Conservation (phyloP, 2,329 filamentous ascomycete genomes). For the Septoria petroselini region DNA sequence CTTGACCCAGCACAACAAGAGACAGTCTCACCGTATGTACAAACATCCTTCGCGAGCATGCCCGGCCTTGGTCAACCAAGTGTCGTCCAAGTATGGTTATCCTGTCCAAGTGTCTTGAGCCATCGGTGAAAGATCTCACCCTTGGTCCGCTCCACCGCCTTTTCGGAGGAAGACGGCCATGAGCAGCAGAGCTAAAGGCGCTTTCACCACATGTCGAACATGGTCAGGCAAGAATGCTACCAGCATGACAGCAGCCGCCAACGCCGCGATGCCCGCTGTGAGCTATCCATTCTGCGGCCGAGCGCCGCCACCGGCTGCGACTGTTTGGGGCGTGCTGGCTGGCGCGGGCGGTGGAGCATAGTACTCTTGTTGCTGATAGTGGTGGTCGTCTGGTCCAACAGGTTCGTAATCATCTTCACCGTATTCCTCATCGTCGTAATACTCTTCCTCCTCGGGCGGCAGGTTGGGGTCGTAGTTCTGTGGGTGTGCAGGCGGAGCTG, state of each 20-base stretch:
- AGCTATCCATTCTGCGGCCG: constrained; percentile 23
- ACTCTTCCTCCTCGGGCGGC: constrained; percentile 34
- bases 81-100: constrained; percentile 2
- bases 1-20: constrained; percentile 11
- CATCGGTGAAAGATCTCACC: too few relatives aligned
- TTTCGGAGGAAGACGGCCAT: neutral
- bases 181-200: neutral
- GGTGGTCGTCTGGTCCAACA: constrained; percentile 26
- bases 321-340: constrained; percentile 20
- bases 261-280: constrained; percentile 21
- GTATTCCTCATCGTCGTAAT: constrained; percentile 35
- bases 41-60: constrained; percentile 19
- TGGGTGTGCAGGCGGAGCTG: constrained; percentile 22
- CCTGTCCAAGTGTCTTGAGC: too few relatives aligned
- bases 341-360: constrained; percentile 29
- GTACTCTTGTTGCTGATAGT: constrained; percentile 26
- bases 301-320: constrained; percentile 18
- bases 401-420: constrained; percentile 33
- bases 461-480: constrained; percentile 34
- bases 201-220: neutral
- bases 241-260: constrained; percentile 10
- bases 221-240: neutral
- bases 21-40: constrained; percentile 22
- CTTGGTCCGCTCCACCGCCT: neutral
- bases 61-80: neutral